These are phyloP conservation scores for Wallacemonas collosoma DNA, from an alignment of 208 protist species.

Conservation along the genomic window DNA sequence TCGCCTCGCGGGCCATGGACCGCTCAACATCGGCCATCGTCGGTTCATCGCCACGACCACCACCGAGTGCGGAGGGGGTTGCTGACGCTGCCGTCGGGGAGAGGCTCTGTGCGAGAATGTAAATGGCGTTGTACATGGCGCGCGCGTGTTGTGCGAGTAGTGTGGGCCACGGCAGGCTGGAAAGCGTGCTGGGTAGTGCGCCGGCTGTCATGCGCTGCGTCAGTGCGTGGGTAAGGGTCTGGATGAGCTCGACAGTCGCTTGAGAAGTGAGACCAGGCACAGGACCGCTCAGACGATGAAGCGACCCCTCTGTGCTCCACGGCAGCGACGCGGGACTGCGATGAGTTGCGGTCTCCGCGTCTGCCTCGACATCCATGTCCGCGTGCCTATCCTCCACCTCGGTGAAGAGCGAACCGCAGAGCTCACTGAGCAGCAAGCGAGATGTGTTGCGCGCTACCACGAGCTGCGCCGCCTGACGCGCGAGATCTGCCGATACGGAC, in stretches of 20 bases:
- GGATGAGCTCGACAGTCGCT: slow-evolving; percentile 13
- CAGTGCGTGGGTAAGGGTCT: slow-evolving; percentile 23
- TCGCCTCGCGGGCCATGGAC: neutral
- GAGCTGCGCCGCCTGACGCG: slow-evolving; percentile 26
- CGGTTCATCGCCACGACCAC: neutral
- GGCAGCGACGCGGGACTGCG: neutral
- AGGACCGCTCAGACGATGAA: slow-evolving; percentile 2
- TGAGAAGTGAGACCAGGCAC: slow-evolving; percentile 14
- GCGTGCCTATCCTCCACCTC: slow-evolving; percentile 8
- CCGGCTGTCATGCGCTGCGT: slow-evolving; percentile 25
- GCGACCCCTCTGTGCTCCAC: slow-evolving; percentile 9
- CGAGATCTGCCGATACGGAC: slow-evolving; percentile 1
- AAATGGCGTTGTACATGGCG: slow-evolving; percentile 63
- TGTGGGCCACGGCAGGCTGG: slow-evolving; percentile 48
- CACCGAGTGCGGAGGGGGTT: no score
- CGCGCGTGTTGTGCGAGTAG: slow-evolving; percentile 61
- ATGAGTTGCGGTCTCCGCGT: no score
- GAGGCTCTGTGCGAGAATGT: slow-evolving; percentile 34
- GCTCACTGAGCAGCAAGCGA: slow-evolving; percentile 55
- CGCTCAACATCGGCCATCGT: slow-evolving; percentile 1
- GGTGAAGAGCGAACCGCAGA: slow-evolving; percentile 45
- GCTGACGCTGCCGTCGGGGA: no score
- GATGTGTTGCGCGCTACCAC: slow-evolving; percentile 54
- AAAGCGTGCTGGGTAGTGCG: slow-evolving; percentile 39
- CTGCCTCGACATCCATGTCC: neutral